A percentile compares a stretch with the other conserved stretches of the same genome.
phyloP scores from a whole-genome alignment of 1,284 basidiomycete genomes.

The Boletellus deceptivus region DNA sequence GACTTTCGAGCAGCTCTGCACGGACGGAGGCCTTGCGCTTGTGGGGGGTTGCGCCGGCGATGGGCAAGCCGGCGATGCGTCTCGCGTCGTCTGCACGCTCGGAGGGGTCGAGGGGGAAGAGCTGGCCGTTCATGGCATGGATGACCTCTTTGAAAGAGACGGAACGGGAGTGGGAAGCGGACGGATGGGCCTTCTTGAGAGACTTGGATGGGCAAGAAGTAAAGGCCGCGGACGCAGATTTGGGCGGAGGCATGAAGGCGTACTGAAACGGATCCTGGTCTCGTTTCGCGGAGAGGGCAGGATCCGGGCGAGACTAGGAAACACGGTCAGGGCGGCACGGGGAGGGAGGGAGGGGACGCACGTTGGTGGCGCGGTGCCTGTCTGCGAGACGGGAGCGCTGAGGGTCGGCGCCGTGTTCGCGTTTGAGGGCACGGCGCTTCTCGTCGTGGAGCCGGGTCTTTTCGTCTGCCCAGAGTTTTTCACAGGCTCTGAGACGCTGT shows the following conservation, averaged over 20 bases:
- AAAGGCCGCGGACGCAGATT: constrained; percentile 4
- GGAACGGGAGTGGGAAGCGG: constrained; percentile 9
- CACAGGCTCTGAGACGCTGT: constrained; percentile 45
- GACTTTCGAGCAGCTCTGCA: constrained; percentile 44
- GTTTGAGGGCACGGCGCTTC: constrained; percentile 36
- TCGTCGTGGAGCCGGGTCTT: constrained; percentile 43
- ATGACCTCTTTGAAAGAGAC: constrained; percentile 59
- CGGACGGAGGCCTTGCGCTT: constrained; percentile 28
- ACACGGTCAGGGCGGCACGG: constrained; percentile 5
- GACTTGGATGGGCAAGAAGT: constrained; percentile 1
- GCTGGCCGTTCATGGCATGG: constrained; percentile 54
- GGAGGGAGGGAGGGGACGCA: constrained; percentile 9
- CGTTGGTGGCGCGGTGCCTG: constrained; percentile 22
- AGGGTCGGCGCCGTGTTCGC: constrained; percentile 38
- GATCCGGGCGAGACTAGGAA: constrained; percentile 20
- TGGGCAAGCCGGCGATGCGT: constrained; percentile 26
- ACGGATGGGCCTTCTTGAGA: constrained; percentile 8
- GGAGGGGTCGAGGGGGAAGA: constrained; percentile 49
- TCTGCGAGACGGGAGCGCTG: constrained; percentile 33
- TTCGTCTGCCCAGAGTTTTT: constrained; percentile 53
- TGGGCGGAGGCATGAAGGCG: constrained; percentile 26
- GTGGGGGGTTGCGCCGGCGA: constrained; percentile 14
- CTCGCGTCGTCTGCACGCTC: constrained; percentile 36
- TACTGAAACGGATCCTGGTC: constrained; percentile 30
- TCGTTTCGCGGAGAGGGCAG: constrained; percentile 7